These are phyloP conservation scores for Colletotrichum melonis DNA, from an alignment of 2,329 filamentous ascomycete species.

Conservation along the genomic window DNA sequence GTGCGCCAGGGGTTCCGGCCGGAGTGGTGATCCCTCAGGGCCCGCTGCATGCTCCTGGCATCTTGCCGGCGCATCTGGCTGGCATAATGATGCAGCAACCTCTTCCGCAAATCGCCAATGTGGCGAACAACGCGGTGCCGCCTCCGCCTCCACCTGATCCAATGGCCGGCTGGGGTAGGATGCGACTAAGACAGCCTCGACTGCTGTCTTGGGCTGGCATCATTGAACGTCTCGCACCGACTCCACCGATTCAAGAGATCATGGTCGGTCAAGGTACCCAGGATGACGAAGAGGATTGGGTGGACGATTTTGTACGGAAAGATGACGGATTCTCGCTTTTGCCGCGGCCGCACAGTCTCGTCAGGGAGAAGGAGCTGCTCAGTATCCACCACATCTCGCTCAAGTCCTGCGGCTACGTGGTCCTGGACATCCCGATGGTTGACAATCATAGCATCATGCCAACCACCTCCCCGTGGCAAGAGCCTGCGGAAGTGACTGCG, in stretches of 20 bases:
- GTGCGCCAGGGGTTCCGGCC: background rate
- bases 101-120: constrained; percentile 2
- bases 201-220: constrained; percentile 54
- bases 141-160: background rate
- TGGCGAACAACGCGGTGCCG: background rate
- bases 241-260: constrained; percentile 44
- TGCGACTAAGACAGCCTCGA: constrained; percentile 39
- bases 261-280: constrained; percentile 9
- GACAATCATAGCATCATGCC: constrained; percentile 50
- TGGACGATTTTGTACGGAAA: background rate
- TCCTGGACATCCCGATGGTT: constrained; percentile 50
- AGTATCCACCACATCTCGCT: constrained; percentile 58
- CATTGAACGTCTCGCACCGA: constrained; percentile 55
- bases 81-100: constrained; percentile 2
- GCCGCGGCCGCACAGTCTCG: constrained; percentile 38
- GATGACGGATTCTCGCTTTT: constrained; percentile 37
- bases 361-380: constrained; percentile 42
- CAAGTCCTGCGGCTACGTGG: constrained; percentile 71
- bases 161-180: constrained; percentile 4
- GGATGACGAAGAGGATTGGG: background rate
- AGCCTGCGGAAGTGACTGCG: constrained; percentile 21
- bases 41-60: background rate
- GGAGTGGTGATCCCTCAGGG: background rate
- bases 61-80: background rate
- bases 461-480: constrained; percentile 27